Conservation (phyloP, 164 flowering plant species). For the Sedum album region DNA sequence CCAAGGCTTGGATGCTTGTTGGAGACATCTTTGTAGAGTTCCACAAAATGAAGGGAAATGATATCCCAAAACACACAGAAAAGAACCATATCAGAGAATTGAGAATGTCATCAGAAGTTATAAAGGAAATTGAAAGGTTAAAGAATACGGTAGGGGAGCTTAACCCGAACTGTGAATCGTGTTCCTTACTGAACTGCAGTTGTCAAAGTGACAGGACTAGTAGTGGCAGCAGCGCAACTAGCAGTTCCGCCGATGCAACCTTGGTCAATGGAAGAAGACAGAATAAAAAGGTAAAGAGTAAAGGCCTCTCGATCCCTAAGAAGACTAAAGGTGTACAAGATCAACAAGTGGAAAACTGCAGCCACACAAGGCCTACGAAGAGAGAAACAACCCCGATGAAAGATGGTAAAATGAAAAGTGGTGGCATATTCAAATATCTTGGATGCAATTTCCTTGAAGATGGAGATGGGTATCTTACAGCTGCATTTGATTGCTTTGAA, state of each 20-base stretch:
- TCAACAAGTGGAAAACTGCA: constrained; percentile 13
- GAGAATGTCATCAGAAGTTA: constrained; percentile 77
- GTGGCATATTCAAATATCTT: constrained; percentile 82
- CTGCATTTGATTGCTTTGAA: constrained; percentile 63
- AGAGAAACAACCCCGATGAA: constrained; percentile 19
- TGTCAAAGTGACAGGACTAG: constrained; percentile 90
- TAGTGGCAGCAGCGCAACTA: constrained; percentile 94
- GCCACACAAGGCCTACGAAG: constrained; percentile 11
- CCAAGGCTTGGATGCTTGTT: constrained; percentile 84
- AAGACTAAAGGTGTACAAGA: constrained; percentile 11
- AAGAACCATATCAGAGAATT: constrained; percentile 31
- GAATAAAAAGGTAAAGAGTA: constrained; percentile 32
- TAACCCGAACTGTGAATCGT: constrained; percentile 61
- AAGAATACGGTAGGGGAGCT: constrained; percentile 68
- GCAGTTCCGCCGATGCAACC: constrained; percentile 43
- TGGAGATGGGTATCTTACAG: constrained; percentile 44
- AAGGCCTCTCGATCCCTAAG: constrained; percentile 18
- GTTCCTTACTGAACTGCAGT: constrained; percentile 90
- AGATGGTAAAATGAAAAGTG: constrained; percentile 33
- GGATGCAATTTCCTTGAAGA: constrained; percentile 39
- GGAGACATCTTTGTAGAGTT: constrained; percentile 84
- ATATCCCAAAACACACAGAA: constrained; percentile 21
- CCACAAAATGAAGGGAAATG: constrained; percentile 38
- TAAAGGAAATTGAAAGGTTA: constrained; percentile 76
- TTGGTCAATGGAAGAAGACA: constrained; percentile 46